Evolutionary conservation across 2,329 filamentous ascomycete genomes (phyloP), one percentile per base, ranked within the genome.

Genomic region (Trichocomaceae sp.): DNA sequence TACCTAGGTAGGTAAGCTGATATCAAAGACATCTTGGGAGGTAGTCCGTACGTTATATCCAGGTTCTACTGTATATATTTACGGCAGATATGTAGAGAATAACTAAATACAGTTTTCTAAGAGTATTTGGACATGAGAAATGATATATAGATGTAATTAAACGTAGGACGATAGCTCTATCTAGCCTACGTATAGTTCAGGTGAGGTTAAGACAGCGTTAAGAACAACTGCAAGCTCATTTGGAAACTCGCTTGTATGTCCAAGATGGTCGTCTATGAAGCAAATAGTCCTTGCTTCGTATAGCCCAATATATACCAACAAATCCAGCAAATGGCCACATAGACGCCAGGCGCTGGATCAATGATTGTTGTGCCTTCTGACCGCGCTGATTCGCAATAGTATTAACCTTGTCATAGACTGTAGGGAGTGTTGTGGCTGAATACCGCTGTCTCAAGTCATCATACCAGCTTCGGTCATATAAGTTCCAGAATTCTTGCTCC

Each of bases 401-500:
- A 5, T 53, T 53, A 19, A 72, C 69, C 54, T 73, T 73, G 13
- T 72, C 66, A 61, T 66, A 72, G 5, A 71, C 61, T 49, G 57
- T 66, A 2, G 69, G 69, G 19, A 73, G 57, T 3, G 60, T 50
- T 8, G 59, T 57, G 3, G 72, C 73, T 44, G 66, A 60, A 52
- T 75, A 75, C 52, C 70, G 74, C 31, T 59, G 58, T 12, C 73
- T 62, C 59, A 75, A 52, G 5, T 52, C 59, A 44, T 72, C 69
- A 45, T 75, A 74, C 60, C 61, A 61, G 2, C 62, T 56, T 41
- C 65, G 66, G 50, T 75, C 67, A 56, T 74, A 75, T 47, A 72
- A 69, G 3, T 59, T 47, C 73, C 73, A 76, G 59, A 76, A 75
- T 56, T 75, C 72, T 2, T 71, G 64, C 56, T 87, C 80, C n/a